Evolutionary conservation across 2,329 filamentous ascomycete species (phyloP), one percentile per base, ranked within the genome.

Genomic region (Epichloe sylvatica): DNA sequence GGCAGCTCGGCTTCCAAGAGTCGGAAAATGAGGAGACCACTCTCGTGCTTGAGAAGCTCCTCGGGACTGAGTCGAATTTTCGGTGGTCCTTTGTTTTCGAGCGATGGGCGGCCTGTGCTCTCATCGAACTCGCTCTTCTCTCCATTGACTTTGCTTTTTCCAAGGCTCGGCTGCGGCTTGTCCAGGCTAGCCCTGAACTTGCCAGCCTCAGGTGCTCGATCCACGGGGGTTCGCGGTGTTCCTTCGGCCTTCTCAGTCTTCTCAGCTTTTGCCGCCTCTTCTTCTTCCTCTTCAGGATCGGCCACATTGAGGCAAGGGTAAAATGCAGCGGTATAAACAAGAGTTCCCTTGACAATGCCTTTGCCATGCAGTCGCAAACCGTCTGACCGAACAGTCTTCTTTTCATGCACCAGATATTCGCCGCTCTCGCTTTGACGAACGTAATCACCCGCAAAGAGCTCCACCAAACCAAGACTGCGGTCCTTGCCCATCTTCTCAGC

Each of bases 401-500:
- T 74, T 56, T 94, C 88, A 55, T 94, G 74, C 36, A 86, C 77
- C 41, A 84, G 67, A 60, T 86, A 97, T 60, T 94, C 86, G 51
- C 89, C 92, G 55, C 77, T 79, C 35, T 90, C 84, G 45, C 79
- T 81, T 63, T 95, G 81, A 5, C 70, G 69, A 54, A 97, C 77
- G 63, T 86, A 97, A 54, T 97, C 87, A 17, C 81, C 73, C 8
- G 84, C 82, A 47, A 78, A 73, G 25, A 96, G 67, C 56, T 97
- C 90, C 17, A 92, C 70, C 49, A 84, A 75, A 47, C 92, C 92
- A 35, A 98, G 76, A 40, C 85, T 85, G 50, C 92, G 84, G 65
- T 98, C 92, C 63, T 89, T 92, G 59, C 87, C 87, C 61, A 97
- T 76, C 57, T 82, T 90, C 67, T 98, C 92, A 53, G 92, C 81